Base-by-base conservation (phyloP, 371 early-diverging fungal genomes). In the Syncephalastrum sp. region DNA sequence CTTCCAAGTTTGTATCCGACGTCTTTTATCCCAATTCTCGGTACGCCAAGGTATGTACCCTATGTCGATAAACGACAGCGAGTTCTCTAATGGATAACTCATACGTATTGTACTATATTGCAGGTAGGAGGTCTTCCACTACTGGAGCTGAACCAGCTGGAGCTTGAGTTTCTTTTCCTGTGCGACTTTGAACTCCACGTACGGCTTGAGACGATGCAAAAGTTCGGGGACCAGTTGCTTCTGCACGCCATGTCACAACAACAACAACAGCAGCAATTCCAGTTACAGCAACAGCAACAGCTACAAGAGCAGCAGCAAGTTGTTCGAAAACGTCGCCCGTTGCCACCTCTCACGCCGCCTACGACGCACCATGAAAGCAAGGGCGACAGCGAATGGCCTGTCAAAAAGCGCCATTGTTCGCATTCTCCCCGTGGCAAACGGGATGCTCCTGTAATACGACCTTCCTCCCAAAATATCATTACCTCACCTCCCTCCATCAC, bases 111-210 rank as follows among this genome's bases (percentile, higher is more conserved):
- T 27, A 25, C 43, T 24, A 13, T 43, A 12, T 6, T 54, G 43
- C 50, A 86, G 82, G 94, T 96, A 15, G 96, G 96, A 21, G 96
- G 96, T 0, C 72, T 96, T 5, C 84, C 91, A 3, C 63, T 91
- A 16, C 69, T 72, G 12, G 96, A 96, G 64, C 73, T 96, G 59
- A 96, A 96, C 69, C 76, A 89, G 56, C 72, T 96, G 33, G 96
- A 96, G 62, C 65, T 95, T 33, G 95, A 95, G 73, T 88, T 96
- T 54, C 74, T 94, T 43, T 90, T 89, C 50, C 73, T 93, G 60
- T 86, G 91, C 45, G 79, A 90, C 52, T 96, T 95, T 79, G 81
- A 91, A 56, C 81, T 96, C 19, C 80, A 88, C 47, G 82, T 88
- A 43, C 80, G 82, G 38, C 75, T 81, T 8, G 77, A 83, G 4